Conservation (phyloP, 192 early-diverging fungal genomes). For the Coemansia sp. region DNA sequence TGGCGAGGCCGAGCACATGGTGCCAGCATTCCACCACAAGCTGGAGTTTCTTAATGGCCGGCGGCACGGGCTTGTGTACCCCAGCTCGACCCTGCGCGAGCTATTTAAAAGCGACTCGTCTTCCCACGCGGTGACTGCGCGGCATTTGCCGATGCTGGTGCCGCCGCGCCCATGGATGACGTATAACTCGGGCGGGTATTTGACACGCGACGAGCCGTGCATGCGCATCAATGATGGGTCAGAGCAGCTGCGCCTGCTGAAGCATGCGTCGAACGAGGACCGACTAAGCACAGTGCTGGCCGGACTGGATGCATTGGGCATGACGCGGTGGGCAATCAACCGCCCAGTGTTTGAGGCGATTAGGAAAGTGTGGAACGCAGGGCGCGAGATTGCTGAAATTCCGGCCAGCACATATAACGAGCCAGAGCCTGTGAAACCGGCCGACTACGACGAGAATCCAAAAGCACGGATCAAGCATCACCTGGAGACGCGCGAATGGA, state of each 20-base stretch:
- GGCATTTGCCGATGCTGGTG: slow-evolving; percentile 91
- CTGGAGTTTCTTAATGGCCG: slow-evolving; percentile 64
- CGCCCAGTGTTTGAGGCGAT: slow-evolving; percentile 76
- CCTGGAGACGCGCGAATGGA: slow-evolving; percentile 57
- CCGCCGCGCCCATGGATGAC: slow-evolving; percentile 89
- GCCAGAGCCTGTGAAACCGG: slow-evolving; percentile 62
- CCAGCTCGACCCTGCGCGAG: slow-evolving; percentile 68
- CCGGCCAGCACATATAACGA: slow-evolving; percentile 57
- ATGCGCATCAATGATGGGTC: slow-evolving; percentile 72
- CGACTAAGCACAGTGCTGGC: slow-evolving; percentile 67
- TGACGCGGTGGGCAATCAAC: slow-evolving; percentile 88
- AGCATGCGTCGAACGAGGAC: slow-evolving; percentile 73
- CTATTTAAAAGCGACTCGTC: slow-evolving; percentile 63
- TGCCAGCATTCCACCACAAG: slow-evolving; percentile 79
- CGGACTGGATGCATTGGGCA: slow-evolving; percentile 85
- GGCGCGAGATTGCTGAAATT: slow-evolving; percentile 69
- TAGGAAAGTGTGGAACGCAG: slow-evolving; percentile 86
- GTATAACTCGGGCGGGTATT: slow-evolving; percentile 81
- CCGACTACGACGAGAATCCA: slow-evolving; percentile 61
- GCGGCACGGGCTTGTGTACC: slow-evolving; percentile 69
- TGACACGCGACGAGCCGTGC: slow-evolving; percentile 66
- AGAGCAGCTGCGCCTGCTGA: slow-evolving; percentile 78
- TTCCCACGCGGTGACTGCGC: slow-evolving; percentile 63
- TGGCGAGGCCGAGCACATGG: slow-evolving; percentile 58
- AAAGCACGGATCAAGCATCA: slow-evolving; percentile 60